A percentile compares a stretch with the other conserved stretches of the same genome.
These are phyloP conservation scores for Suhomyces sp. DNA, from an alignment of 805 yeast species.

Conservation along the genomic window DNA sequence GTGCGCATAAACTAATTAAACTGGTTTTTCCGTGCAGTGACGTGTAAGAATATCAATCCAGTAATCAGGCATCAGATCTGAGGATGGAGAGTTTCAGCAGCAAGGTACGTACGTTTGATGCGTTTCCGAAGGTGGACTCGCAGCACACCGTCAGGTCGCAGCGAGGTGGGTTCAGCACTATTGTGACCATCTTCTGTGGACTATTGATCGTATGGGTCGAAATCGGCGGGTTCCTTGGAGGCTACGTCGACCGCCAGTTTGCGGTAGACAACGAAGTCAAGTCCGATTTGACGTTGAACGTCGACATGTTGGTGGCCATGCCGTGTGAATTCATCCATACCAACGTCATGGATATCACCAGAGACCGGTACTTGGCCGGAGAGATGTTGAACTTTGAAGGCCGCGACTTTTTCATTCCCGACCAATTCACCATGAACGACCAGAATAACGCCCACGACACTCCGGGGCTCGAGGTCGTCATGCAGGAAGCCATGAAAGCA, in stretches of 20 bases:
- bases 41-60: neutral
- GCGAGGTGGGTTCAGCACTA: conserved; percentile 74
- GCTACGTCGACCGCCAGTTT: conserved; percentile 74
- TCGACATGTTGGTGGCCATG: conserved; percentile 79
- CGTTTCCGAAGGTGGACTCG: conserved; percentile 45
- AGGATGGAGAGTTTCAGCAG: conserved; percentile 39
- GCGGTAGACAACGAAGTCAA: conserved; percentile 62
- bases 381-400: conserved; percentile 75
- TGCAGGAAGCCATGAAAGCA: conserved; percentile 65
- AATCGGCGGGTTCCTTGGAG: conserved; percentile 81
- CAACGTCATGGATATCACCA: conserved; percentile 72
- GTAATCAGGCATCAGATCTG: neutral
- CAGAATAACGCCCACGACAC: conserved; percentile 46
- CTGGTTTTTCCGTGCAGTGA: neutral
- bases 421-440: conserved; percentile 43
- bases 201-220: conserved; percentile 78
- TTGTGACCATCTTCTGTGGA: conserved; percentile 58
- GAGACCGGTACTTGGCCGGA: conserved; percentile 74
- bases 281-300: conserved; percentile 61
- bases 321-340: conserved; percentile 78
- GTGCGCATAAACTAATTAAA: neutral
- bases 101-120: conserved; percentile 45
- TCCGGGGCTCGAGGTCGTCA: conserved; percentile 64
- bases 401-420: conserved; percentile 53
- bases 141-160: conserved; percentile 67